These are phyloP conservation scores for Nectriaceae sp. DNA, from an alignment of 2,329 filamentous ascomycete species.

Conservation along the genomic window DNA sequence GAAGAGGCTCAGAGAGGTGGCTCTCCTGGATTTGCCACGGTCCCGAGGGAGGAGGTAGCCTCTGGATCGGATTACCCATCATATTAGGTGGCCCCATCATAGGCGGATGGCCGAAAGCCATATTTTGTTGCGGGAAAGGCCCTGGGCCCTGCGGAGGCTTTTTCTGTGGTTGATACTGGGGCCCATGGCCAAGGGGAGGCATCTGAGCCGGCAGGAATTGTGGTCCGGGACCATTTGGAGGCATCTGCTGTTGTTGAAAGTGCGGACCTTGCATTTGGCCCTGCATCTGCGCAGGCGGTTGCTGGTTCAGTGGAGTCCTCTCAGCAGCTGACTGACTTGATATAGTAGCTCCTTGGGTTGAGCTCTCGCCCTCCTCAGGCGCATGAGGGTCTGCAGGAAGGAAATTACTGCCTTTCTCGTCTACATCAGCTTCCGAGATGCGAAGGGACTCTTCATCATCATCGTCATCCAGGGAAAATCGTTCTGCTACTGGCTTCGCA, in stretches of 20 bases:
- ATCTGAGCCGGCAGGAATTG: not conserved
- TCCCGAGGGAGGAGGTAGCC: conserved; percentile 41
- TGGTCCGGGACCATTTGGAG: too few relatives aligned
- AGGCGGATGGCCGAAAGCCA: conserved; percentile 8
- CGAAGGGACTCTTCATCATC: conserved; percentile 28
- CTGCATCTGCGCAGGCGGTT: conserved; percentile 10
- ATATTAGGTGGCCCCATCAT: conserved; percentile 25
- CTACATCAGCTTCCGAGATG: not conserved
- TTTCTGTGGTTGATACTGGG: conserved; percentile 20
- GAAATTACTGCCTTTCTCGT: not conserved
- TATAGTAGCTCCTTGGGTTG: conserved; percentile 9
- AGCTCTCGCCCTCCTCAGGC: conserved; percentile 16
- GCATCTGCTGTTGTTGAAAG: not conserved
- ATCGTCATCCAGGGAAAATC: conserved; percentile 35
- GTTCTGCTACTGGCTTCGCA: conserved; percentile 36
- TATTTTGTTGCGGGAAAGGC: conserved; percentile 12
- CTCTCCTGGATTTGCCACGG: conserved; percentile 59
- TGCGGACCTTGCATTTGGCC: not conserved
- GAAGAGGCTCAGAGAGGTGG: conserved; percentile 52
- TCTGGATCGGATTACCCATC: conserved; percentile 40
- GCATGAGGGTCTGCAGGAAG: conserved; percentile 18
- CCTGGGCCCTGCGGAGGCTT: conserved; percentile 17
- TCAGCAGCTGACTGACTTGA: conserved; percentile 2
- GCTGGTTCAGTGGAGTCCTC: conserved; percentile 3
- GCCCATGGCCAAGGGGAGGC: not conserved